phyloP scores from a whole-genome alignment of 371 early-diverging fungal species.

The Parasitella parasitica region DNA sequence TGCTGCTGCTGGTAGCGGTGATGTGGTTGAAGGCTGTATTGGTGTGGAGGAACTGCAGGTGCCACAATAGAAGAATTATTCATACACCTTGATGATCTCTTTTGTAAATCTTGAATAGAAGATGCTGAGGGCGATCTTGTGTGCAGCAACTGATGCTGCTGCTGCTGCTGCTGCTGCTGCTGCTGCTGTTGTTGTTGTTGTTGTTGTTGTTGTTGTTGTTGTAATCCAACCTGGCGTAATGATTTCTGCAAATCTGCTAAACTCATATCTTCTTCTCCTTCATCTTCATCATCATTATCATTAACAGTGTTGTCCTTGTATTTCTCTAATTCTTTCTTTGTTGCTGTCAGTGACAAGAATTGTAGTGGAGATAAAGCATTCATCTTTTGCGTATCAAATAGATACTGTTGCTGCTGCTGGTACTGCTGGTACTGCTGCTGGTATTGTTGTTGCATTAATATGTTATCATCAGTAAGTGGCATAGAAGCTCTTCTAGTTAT shows the following conservation, averaged over 20 bases:
- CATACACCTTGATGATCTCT: constrained; percentile 1
- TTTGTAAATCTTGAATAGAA: constrained; percentile 26
- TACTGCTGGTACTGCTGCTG: not conserved
- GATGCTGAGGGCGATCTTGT: constrained; percentile 28
- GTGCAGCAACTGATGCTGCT: not conserved
- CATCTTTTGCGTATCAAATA: constrained; percentile 3
- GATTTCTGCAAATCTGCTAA: constrained; percentile 37
- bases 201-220: constrained; percentile 3
- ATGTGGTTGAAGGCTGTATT: not conserved
- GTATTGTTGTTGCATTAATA: not conserved
- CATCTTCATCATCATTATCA: not conserved
- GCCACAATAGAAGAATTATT: constrained; percentile 21
- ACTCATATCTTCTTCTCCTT: constrained; percentile 38
- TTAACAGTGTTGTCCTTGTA: not conserved
- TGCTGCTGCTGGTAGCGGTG: not conserved
- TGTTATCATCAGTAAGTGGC: constrained; percentile 1
- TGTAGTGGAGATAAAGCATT: constrained; percentile 5
- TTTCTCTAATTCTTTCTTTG: not conserved
- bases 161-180: constrained; percentile 1
- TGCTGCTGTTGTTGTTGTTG: constrained; percentile 2
- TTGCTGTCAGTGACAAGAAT: constrained; percentile 1
- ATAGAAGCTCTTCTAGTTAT: constrained; percentile 12
- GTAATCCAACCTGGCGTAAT: constrained; percentile 14
- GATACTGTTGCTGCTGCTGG: not conserved
- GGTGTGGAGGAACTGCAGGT: constrained; percentile 31